Base-by-base conservation (phyloP, 2,329 filamentous ascomycete species). In the Metarhizium rileyi region DNA sequence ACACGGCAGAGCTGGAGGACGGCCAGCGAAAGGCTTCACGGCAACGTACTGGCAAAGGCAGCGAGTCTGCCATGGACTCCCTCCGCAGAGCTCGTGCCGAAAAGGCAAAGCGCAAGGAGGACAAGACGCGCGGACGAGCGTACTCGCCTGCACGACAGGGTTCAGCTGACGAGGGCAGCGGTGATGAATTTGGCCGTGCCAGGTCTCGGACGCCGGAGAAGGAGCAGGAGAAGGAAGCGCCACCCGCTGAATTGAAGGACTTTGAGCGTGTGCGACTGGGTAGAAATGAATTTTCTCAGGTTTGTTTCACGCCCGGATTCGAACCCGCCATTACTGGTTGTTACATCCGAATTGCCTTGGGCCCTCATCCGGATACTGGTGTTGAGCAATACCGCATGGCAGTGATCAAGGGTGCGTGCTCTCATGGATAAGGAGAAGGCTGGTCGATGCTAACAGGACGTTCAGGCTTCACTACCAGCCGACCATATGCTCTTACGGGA, bases 261-360 rank as follows among this genome's bases (percentile, higher is more conserved):
- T 82, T 91, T 56, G 86, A 97, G 62, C 81, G 87, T 46, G 81
- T 91, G 48, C 82, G 89, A 50, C 79, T 98, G 51, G 88, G 90
- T 46, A 81, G 93, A 54, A 86, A 80, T 57, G 87, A 90, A 61
- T 95, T 98, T 65, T 85, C 86, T 6, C 83, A 91, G 61, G 86
- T 95, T 49, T 96, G 90, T 74, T 95, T 95, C 71, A 91, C 90
- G 58, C 93, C 93, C 10, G 84, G 84, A 4, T 96, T 98, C 57
- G 87, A 95, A 50, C 72, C 86, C 8, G 78, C 86, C 27, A 86
- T 96, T 59, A 81, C 75, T 16, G 89, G 89, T 47, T 94, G 90
- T 66, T 98, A 86, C 64, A 84, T 85, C 35, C 87, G 93, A 47
- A 81, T 97, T 56, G 87, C 84, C 54, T 80, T 96, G 50, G 91